phyloP scores from a whole-genome alignment of 2,329 filamentous ascomycete species.

The Ambrosiella xylebori region DNA sequence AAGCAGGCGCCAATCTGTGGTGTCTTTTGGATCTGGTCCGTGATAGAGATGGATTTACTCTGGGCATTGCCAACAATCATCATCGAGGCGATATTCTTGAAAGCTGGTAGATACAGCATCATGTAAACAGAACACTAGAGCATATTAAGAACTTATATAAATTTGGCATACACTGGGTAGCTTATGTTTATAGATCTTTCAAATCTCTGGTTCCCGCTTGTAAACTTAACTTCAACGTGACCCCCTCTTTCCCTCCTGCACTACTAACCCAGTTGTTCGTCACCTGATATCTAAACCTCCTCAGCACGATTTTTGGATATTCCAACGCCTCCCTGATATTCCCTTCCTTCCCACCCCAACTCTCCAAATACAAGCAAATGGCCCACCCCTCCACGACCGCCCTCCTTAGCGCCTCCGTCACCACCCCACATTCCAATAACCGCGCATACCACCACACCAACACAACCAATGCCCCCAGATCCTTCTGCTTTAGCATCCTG shows the following conservation, averaged over 20 bases:
- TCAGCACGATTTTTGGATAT: slow-evolving; percentile 7
- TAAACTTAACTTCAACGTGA: neutral
- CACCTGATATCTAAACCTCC: neutral
- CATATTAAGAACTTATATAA: neutral
- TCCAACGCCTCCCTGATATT: slow-evolving; percentile 10
- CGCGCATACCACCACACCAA: slow-evolving; percentile 41
- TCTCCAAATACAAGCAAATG: slow-evolving; percentile 26
- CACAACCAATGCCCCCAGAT: slow-evolving; percentile 35
- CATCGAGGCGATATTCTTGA: slow-evolving; percentile 28
- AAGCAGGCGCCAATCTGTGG: slow-evolving; percentile 79
- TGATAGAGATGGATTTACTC: slow-evolving; percentile 64
- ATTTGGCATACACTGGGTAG: neutral
- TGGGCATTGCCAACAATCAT: slow-evolving; percentile 42
- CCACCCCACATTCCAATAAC: slow-evolving; percentile 23
- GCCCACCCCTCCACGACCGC: slow-evolving; percentile 31
- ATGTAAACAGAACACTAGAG: slow-evolving; percentile 14
- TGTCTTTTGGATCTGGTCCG: slow-evolving; percentile 82
- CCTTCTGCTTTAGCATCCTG: slow-evolving; percentile 29
- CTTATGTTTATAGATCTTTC: neutral
- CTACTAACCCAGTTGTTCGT: neutral
- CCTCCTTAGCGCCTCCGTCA: slow-evolving; percentile 30
- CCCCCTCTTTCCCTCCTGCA: neutral
- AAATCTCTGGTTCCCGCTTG: neutral
- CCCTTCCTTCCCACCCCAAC: slow-evolving; percentile 1
- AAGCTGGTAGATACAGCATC: slow-evolving; percentile 33